Percentiles rank a stretch among this genome's conserved stretches.
phyloP scores from a whole-genome alignment of 192 early-diverging fungal genomes.

The Allomyces macrogynus region DNA sequence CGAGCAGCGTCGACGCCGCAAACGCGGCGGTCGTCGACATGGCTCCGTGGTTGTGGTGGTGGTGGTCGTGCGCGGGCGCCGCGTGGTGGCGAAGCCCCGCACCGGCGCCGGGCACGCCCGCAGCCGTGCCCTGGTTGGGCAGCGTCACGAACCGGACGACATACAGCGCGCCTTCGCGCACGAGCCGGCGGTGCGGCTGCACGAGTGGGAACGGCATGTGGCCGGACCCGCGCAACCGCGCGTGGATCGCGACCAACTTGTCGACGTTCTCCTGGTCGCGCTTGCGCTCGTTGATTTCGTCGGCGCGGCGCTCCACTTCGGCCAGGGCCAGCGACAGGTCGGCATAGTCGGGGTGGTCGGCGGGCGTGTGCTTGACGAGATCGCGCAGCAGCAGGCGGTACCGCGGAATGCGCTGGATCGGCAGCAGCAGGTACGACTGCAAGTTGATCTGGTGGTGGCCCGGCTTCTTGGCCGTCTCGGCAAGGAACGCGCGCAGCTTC shows the following conservation, averaged over 20 bases:
- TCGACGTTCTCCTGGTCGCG: constrained; percentile 32
- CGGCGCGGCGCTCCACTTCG: constrained; percentile 43
- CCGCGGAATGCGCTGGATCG: constrained; percentile 83
- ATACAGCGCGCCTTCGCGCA: constrained; percentile 25
- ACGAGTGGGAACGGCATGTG: constrained; percentile 25
- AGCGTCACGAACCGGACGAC: constrained; percentile 13
- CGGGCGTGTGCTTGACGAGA: constrained; percentile 56
- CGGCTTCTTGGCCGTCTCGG: constrained; percentile 17
- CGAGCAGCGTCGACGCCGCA: neutral
- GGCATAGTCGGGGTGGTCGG: constrained; percentile 53
- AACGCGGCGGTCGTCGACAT: neutral
- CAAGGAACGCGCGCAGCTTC: constrained; percentile 5
- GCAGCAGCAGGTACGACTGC: constrained; percentile 66
- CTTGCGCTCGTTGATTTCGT: constrained; percentile 72
- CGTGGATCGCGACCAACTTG: constrained; percentile 3
- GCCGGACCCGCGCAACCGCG: constrained; percentile 5
- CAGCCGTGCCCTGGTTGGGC: neutral
- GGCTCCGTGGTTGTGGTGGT: too few relatives aligned
- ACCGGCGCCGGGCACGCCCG: neutral
- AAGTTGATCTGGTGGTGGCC: constrained; percentile 62
- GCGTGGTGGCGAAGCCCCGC: too few relatives aligned
- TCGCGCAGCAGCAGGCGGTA: constrained; percentile 74
- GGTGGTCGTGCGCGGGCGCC: neutral
- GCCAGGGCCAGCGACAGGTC: constrained; percentile 37
- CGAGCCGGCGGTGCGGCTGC: constrained; percentile 28